Percentiles rank a stretch among this genome's conserved stretches.
Evolutionary conservation across 345 rosid species (phyloP).

Genomic region (Heritiera littoralis): DNA sequence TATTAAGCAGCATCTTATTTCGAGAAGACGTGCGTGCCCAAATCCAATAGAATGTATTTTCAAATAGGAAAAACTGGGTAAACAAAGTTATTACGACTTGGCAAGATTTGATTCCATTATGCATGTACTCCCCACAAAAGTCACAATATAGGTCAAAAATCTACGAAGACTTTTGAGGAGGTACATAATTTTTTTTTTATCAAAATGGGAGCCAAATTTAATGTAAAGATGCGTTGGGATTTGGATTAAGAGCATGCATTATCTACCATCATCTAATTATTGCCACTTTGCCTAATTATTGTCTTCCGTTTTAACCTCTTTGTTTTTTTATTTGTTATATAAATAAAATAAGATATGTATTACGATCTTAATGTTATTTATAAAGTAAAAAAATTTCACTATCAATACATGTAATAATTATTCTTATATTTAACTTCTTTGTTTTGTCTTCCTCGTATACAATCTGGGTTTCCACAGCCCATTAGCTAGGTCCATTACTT

Average conservation of each 20-base stretch:
- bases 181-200: not conserved
- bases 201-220: conserved; percentile 16
- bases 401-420: no score
- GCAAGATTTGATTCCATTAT: conserved; percentile 19
- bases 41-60: not conserved
- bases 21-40: not conserved
- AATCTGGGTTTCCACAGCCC: conserved; percentile 2
- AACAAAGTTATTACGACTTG: conserved; percentile 22
- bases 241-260: conserved; percentile 26
- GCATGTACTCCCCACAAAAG: conserved; percentile 10
- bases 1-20: not conserved
- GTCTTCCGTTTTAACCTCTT: not conserved
- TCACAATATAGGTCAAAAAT: conserved; percentile 16
- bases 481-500: not conserved
- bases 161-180: conserved; percentile 30
- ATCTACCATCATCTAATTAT: conserved; percentile 16
- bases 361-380: no score
- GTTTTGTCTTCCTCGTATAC: not conserved
- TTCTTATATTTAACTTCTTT: not conserved
- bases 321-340: no score
- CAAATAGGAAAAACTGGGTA: conserved; percentile 7
- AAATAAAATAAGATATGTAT: no score
- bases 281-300: not conserved
- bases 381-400: no score
- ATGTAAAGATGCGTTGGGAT: conserved; percentile 30